Conservation (phyloP, 805 yeast species). For the Lipomyces orientalis region DNA sequence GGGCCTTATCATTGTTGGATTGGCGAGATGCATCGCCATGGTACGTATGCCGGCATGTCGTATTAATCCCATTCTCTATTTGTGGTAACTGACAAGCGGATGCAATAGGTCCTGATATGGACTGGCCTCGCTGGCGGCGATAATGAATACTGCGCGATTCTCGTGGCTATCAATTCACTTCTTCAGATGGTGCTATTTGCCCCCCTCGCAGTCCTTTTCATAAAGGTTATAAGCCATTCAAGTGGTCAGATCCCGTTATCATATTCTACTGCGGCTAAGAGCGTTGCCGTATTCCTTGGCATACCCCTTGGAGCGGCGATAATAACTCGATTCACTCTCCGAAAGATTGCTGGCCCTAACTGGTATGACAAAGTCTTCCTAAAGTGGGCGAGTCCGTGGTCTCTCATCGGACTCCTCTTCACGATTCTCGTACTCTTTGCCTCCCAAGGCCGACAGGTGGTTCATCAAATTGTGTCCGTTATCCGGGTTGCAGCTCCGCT, state of each 20-base stretch:
- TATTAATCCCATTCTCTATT: background rate
- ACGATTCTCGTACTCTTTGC: slow-evolving; percentile 58
- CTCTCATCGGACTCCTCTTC: slow-evolving; percentile 57
- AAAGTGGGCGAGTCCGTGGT: slow-evolving; percentile 54
- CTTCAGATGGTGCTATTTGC: slow-evolving; percentile 59
- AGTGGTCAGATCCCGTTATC: slow-evolving; percentile 29
- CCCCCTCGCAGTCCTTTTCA: slow-evolving; percentile 56
- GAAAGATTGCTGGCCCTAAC: slow-evolving; percentile 44
- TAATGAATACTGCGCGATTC: slow-evolving; percentile 51
- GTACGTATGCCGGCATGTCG: background rate
- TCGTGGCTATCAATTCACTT: slow-evolving; percentile 50
- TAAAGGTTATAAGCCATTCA: slow-evolving; percentile 48
- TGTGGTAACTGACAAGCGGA: background rate
- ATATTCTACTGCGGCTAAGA: slow-evolving; percentile 53
- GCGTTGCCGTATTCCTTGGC: slow-evolving; percentile 60
- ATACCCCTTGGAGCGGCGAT: slow-evolving; percentile 57
- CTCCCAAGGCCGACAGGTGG: slow-evolving; percentile 54
- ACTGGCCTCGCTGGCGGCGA: slow-evolving; percentile 61
- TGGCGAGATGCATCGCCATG: slow-evolving; percentile 68
- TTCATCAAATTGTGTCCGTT: slow-evolving; percentile 56
- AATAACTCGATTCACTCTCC: slow-evolving; percentile 45
- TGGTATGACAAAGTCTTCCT: slow-evolving; percentile 48
- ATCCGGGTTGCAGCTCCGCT: slow-evolving; percentile 58
- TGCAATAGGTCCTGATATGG: slow-evolving; percentile 40
- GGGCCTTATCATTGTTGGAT: slow-evolving; percentile 64